Base-by-base conservation (phyloP, 1,284 basidiomycete genomes). In the Cutaneotrichosporon cutaneum region DNA sequence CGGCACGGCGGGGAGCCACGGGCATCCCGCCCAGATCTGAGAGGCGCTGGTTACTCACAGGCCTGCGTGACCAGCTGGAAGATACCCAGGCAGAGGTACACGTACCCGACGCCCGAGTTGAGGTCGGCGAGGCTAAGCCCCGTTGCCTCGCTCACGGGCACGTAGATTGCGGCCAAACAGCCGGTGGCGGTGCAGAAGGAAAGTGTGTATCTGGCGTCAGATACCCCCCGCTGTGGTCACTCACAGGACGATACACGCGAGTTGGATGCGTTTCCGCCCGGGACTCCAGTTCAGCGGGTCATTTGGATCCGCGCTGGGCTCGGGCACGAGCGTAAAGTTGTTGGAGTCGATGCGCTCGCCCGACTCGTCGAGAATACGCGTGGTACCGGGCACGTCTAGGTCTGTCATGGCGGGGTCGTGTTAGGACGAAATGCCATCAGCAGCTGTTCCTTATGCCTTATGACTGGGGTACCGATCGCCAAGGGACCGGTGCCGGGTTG, bases 241-340 rank as follows among this genome's bases (percentile, higher is more conserved):
- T 33, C 64, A 70, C 47, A 67, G 27, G 9, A 63, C 56, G 21
- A 71, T 44, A 56, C 70, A 71, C 3, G 32, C 45, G 16, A 68
- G 57, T 42, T 66, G 61, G 44, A 71, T 59, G 22, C 64, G 58
- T 45, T 71, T 71, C 22, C 68, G 54, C 3, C 32, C 44, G 42
- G 53, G 50, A 5, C 63, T 58, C 70, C 70, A 71, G 53, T 71
- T 71, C 47, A 71, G 64, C 13, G 70, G 68, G 59, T 71, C 70
- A 3, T 61, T 54, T 5, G 64, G 64, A 56, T 67, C 64, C 21
- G 55, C 47, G 21, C 56, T 60, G 0, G 70, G 70, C 7, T 61
- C 59, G 8, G 70, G 70, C 18, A 70, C 65, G 22, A 70, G 62
- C 6, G 60, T 64, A 24, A 68, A 64, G 33, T 62, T 63, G 39